These are phyloP conservation scores for Diospyros lotus DNA, from an alignment of 148 eudicot genomes.

Conservation along the genomic window DNA sequence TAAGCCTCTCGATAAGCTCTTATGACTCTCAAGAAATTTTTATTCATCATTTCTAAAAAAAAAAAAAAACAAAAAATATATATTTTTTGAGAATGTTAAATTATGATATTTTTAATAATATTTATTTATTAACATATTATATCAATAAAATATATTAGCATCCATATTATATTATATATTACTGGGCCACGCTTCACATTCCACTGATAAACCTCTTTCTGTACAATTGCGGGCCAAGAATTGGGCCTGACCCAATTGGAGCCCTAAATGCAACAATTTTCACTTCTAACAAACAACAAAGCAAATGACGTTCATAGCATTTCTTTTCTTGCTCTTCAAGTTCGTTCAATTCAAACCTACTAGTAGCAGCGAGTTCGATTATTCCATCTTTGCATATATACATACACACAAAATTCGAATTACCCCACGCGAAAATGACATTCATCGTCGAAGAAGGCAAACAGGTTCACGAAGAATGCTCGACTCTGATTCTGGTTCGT, in stretches of 20 bases:
- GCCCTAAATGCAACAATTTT: background rate
- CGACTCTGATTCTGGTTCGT: conserved; percentile 65
- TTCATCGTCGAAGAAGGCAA: conserved; percentile 60
- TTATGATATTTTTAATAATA: too few species aligned
- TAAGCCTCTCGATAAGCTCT: too few species aligned
- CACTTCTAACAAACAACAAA: background rate
- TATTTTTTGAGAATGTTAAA: too few species aligned
- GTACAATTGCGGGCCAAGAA: too few species aligned
- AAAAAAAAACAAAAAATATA: too few species aligned
- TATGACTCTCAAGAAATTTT: too few species aligned
- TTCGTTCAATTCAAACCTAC: background rate
- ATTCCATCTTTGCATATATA: background rate
- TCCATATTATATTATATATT: too few species aligned
- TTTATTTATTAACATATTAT: too few species aligned
- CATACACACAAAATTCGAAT: too few species aligned
- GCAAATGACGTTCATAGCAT: background rate
- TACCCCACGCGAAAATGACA: conserved; percentile 36
- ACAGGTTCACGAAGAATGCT: conserved; percentile 34
- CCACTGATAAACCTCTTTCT: too few species aligned
- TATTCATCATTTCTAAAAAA: too few species aligned
- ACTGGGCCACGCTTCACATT: background rate
- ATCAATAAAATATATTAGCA: too few species aligned
- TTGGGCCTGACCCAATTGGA: background rate
- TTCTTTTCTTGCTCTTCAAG: conserved; percentile 11
- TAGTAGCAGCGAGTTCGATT: background rate